These are phyloP conservation scores for Neopestalotiopsis sp. DNA, from an alignment of 2,329 filamentous ascomycete genomes.

Conservation along the genomic window DNA sequence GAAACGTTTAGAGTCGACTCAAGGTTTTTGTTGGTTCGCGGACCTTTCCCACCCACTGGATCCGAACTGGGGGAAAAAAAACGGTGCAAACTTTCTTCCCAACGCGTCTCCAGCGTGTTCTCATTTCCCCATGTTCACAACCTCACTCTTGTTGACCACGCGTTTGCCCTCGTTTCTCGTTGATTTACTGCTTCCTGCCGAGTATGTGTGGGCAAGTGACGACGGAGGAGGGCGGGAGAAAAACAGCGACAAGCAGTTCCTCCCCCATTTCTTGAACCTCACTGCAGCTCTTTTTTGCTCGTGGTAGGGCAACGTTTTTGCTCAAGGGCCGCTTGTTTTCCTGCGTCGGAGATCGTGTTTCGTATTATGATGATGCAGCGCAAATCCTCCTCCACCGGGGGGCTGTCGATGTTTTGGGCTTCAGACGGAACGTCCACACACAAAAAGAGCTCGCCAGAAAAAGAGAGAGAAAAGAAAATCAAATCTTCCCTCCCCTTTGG, in stretches of 20 bases:
- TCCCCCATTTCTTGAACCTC: too few relatives aligned
- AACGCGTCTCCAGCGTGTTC: not conserved
- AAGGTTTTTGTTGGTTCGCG: not conserved
- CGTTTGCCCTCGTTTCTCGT: too few relatives aligned
- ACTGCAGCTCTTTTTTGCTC: not conserved
- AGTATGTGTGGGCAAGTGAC: too few relatives aligned
- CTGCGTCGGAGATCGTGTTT: constrained; percentile 16
- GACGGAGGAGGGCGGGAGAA: too few relatives aligned
- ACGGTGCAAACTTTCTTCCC: not conserved
- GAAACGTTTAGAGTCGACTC: not conserved
- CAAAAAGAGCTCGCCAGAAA: not conserved
- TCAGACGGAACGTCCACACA: constrained; percentile 1
- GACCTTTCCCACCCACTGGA: not conserved
- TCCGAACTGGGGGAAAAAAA: not conserved
- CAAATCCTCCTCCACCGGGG: constrained; percentile 11
- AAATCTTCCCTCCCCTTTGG: not conserved
- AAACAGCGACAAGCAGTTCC: too few relatives aligned
- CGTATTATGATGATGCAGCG: constrained; percentile 15
- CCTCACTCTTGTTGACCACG: not conserved
- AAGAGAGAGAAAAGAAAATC: not conserved
- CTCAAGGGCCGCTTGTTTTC: not conserved
- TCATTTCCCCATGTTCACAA: not conserved
- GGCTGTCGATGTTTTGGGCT: not conserved
- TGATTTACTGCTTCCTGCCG: too few relatives aligned
- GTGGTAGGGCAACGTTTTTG: not conserved